Conservation (phyloP, 257 asterid genomes). For the Nicotiana undulata region DNA sequence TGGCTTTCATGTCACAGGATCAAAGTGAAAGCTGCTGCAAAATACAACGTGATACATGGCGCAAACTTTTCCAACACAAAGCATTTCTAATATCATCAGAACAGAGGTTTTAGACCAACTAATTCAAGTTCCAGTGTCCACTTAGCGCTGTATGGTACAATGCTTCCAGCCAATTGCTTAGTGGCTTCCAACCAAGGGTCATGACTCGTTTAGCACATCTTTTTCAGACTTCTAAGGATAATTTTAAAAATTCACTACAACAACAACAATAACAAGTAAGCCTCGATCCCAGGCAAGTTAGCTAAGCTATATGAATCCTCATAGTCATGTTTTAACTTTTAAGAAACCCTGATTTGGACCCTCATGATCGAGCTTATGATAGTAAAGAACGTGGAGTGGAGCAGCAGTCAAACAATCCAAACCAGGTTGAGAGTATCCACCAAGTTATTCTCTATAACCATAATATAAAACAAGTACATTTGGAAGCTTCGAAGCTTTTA, state of each 20-base stretch:
- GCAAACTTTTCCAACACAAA: neutral
- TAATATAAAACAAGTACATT: too few species aligned
- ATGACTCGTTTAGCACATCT: neutral
- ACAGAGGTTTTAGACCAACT: neutral
- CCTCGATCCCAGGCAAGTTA: neutral
- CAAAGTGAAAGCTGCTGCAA: slow-evolving; percentile 6
- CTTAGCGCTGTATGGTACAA: neutral
- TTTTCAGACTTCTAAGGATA: neutral
- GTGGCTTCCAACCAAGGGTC: neutral
- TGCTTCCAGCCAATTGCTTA: neutral
- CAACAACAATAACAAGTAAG: neutral
- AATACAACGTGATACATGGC: neutral
- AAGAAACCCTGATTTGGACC: too few species aligned
- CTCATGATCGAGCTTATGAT: too few species aligned
- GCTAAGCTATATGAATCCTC: too few species aligned
- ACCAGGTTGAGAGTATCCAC: too few species aligned
- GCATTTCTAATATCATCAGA: neutral
- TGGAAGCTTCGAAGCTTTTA: too few species aligned
- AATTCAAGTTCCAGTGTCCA: neutral
- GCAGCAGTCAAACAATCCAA: too few species aligned
- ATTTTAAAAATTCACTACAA: neutral
- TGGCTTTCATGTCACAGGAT: neutral
- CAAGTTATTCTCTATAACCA: too few species aligned
- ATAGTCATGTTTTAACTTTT: too few species aligned
- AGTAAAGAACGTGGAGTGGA: too few species aligned